Conservation (phyloP, 768 basidiomycete species). For the Multifurca ochricompacta region DNA sequence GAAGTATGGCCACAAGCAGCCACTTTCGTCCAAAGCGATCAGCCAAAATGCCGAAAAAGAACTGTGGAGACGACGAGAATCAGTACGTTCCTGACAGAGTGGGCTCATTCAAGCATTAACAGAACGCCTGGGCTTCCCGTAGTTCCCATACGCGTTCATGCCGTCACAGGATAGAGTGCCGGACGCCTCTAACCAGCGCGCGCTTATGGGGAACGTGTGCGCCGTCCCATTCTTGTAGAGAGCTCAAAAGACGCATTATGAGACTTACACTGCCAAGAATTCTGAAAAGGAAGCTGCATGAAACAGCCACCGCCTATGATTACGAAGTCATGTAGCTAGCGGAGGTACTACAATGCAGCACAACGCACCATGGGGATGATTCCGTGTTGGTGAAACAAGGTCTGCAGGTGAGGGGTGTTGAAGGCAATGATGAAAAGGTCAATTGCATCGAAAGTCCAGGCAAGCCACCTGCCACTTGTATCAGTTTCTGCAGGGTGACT, state of each 20-base stretch:
- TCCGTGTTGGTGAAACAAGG: constrained; percentile 37
- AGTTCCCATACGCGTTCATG: neutral
- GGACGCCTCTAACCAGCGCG: neutral
- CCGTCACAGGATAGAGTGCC: too few species aligned
- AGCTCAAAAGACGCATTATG: neutral
- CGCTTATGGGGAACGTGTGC: neutral
- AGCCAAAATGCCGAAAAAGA: constrained; percentile 73
- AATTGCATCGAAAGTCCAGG: constrained; percentile 80
- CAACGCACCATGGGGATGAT: constrained; percentile 38
- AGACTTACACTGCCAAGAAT: constrained; percentile 56
- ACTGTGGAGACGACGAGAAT: constrained; percentile 17
- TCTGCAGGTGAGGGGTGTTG: constrained; percentile 37
- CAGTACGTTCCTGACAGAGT: neutral
- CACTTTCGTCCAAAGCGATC: constrained; percentile 92
- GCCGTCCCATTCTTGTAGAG: neutral
- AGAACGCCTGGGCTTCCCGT: neutral
- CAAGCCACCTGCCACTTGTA: constrained; percentile 49
- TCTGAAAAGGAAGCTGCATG: constrained; percentile 83
- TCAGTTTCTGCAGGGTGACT: neutral
- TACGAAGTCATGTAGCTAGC: neutral
- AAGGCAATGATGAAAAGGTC: constrained; percentile 77
- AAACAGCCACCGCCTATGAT: constrained; percentile 64
- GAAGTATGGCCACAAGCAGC: constrained; percentile 73
- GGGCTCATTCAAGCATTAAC: too few species aligned
- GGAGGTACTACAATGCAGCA: neutral